Evolutionary conservation across 2,329 filamentous ascomycete species (phyloP), one percentile per base, ranked within the genome.

Genomic region (Emmonsiellopsis sp.): DNA sequence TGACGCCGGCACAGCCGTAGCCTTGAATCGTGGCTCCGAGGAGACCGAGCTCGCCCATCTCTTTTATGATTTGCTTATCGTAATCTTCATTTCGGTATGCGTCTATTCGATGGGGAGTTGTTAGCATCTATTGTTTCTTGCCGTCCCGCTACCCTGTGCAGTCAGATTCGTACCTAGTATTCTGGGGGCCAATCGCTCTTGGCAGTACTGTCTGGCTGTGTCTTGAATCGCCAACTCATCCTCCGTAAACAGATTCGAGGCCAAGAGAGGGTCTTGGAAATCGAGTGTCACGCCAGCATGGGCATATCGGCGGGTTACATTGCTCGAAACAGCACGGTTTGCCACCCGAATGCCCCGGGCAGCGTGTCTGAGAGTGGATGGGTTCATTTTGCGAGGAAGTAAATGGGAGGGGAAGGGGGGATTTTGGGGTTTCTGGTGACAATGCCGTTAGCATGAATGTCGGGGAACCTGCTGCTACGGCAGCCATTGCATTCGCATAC

Each of bases 1-100:
- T 92, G 30, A 88, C 87, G 52, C 90, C 90, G 4, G 90, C 90
- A 68, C 91, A 95, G 32, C 83, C 90, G 64, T 95, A 93, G 15
- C 90, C 91, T 58, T 92, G 76, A 57, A 95, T 91, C 15, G 84
- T 92, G 50, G 91, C 85, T 52, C 91, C 90, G 3, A 95, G 77
- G 0, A 95, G 78, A n/a, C 91, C 91, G 7, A 95, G 76, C 67
- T 93, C 88, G 43, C 91, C 90, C 90, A 95, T 95, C 73, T 95
- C 90, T 68, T 85, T 79, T 34, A 95, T 78, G 56, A 95, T 95
- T 63, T 85, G 85, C 63, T 81, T 79, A 69, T 95, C 90, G 73
- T 91, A 95, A 66, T 89, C 70, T 71, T 95, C 90, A 67, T 92
- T 84, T 59, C 90, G 82, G 72, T 91, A 94, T 55, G 88, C 87